phyloP scores from a whole-genome alignment of 352 stramenopile species.

The Pythium oligandrum region DNA sequence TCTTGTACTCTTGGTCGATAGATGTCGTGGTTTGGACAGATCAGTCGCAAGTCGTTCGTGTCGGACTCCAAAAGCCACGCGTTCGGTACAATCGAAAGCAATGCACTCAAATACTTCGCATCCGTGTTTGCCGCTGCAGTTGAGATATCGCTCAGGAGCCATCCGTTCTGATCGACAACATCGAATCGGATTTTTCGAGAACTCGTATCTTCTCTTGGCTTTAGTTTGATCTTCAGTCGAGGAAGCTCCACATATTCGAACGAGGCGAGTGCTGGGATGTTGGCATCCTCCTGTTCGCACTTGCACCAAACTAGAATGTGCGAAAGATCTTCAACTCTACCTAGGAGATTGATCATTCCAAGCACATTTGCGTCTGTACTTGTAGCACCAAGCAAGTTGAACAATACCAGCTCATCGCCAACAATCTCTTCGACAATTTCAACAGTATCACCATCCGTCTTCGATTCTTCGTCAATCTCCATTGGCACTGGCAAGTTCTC shows the following conservation, averaged over 20 bases:
- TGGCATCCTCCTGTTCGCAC: constrained; percentile 19
- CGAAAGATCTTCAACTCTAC: constrained; percentile 94
- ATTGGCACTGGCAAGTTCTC: constrained; percentile 20
- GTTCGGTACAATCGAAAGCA: constrained; percentile 52
- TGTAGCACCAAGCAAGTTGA: constrained; percentile 92
- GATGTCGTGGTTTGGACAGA: constrained; percentile 81
- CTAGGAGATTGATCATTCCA: constrained; percentile 87
- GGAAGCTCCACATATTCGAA: constrained; percentile 97
- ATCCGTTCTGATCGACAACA: constrained; percentile 79
- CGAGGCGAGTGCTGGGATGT: constrained; percentile 12
- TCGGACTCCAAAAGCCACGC: constrained; percentile 75
- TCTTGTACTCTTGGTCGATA: constrained; percentile 68
- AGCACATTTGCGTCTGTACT: constrained; percentile 30
- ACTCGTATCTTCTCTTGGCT: constrained; percentile 45
- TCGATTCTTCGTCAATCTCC: constrained; percentile 46
- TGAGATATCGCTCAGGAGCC: constrained; percentile 69
- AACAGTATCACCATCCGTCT: constrained; percentile 39
- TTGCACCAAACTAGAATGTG: constrained; percentile 97
- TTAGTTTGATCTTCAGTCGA: constrained; percentile 95
- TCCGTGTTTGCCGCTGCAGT: constrained; percentile 19
- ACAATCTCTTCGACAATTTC: constrained; percentile 57
- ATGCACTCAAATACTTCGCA: constrained; percentile 44
- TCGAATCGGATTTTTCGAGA: constrained; percentile 49
- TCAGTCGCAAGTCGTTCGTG: constrained; percentile 69
- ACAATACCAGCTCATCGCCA: constrained; percentile 83